Conservation (phyloP, 1,139 yeast species). For the Entelexis paramagnoliae region DNA sequence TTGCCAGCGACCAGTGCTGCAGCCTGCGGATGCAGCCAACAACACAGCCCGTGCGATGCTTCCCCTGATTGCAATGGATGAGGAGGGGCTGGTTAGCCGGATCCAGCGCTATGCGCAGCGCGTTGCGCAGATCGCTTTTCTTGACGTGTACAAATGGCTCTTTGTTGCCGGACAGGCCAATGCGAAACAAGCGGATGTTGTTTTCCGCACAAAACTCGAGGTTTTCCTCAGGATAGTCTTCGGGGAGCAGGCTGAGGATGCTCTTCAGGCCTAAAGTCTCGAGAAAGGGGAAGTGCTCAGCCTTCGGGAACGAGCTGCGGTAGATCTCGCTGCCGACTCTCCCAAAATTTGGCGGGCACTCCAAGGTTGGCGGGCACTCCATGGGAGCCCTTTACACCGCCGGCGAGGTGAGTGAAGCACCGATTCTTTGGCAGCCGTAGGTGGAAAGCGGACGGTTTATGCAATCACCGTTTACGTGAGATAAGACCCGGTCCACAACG, state of each 20-base stretch:
- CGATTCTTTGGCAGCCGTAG: no score
- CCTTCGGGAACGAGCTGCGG: slow-evolving; percentile 81
- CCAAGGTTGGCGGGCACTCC: slow-evolving; percentile 80
- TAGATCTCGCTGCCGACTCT: slow-evolving; percentile 72
- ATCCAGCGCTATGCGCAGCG: slow-evolving; percentile 67
- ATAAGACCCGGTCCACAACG: background rate
- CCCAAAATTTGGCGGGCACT: slow-evolving; percentile 58
- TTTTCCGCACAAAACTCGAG: slow-evolving; percentile 49
- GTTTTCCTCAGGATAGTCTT: slow-evolving; percentile 77
- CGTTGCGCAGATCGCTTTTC: slow-evolving; percentile 64
- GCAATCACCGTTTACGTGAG: background rate
- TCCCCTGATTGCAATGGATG: slow-evolving; percentile 92
- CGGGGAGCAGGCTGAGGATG: slow-evolving; percentile 77
- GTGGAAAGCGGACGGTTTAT: background rate
- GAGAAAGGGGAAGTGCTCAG: slow-evolving; percentile 66
- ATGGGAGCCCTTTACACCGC: slow-evolving; percentile 9
- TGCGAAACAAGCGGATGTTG: slow-evolving; percentile 62
- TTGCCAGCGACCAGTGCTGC: slow-evolving; percentile 85
- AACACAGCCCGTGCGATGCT: slow-evolving; percentile 91
- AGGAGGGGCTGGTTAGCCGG: slow-evolving; percentile 84
- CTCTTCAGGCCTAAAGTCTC: slow-evolving; percentile 55
- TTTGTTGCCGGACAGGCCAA: slow-evolving; percentile 91
- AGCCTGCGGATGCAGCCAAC: slow-evolving; percentile 83
- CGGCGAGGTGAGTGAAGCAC: no score
- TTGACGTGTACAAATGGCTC: slow-evolving; percentile 85